These are phyloP conservation scores for Aschersonia sp. DNA, from an alignment of 2,329 filamentous ascomycete species.

Conservation along the genomic window DNA sequence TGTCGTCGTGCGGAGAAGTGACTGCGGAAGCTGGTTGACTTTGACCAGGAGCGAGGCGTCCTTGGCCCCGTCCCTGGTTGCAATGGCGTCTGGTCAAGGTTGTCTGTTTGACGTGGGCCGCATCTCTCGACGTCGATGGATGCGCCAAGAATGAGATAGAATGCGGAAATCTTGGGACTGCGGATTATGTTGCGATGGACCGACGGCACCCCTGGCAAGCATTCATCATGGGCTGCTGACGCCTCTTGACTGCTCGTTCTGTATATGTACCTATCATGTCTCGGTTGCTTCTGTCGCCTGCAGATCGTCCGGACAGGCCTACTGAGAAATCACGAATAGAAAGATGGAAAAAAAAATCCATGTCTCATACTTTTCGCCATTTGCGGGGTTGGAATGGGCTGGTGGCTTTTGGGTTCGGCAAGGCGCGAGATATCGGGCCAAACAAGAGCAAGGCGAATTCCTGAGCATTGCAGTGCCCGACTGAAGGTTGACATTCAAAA, in stretches of 20 bases:
- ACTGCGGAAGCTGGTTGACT: not conserved
- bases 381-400: not conserved
- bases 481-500: too few species aligned
- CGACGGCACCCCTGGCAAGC: not conserved
- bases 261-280: not conserved
- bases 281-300: not conserved
- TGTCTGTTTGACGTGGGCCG: too few species aligned
- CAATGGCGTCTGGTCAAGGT: too few species aligned
- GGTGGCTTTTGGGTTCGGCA: too few species aligned
- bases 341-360: not conserved
- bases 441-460: too few species aligned
- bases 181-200: not conserved
- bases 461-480: too few species aligned
- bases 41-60: too few species aligned
- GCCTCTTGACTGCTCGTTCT: not conserved
- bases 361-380: not conserved
- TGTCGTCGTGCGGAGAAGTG: not conserved
- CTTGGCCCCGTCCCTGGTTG: not conserved
- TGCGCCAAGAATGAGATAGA: not conserved
- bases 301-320: too few species aligned
- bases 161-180: not conserved
- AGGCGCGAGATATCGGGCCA: too few species aligned
- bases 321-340: too few species aligned
- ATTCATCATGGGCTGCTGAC: not conserved
- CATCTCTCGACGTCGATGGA: not conserved